These are phyloP conservation scores for Cyphellophora europaea DNA, from an alignment of 2,329 filamentous ascomycete genomes.

Conservation along the genomic window DNA sequence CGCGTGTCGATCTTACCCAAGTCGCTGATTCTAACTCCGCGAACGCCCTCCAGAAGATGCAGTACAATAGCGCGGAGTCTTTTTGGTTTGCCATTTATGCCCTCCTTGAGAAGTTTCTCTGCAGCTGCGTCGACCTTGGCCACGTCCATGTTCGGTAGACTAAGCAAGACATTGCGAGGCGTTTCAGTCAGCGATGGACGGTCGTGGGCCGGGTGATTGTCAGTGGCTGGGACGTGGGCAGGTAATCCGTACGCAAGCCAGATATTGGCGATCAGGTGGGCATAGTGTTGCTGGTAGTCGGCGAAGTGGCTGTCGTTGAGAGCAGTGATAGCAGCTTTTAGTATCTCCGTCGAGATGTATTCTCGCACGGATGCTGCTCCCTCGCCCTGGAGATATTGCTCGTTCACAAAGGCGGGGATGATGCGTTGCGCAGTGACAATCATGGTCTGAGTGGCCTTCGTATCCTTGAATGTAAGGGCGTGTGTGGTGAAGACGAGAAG, in stretches of 20 bases:
- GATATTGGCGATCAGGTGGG: conserved; percentile 76
- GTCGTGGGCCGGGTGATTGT: conserved; percentile 11
- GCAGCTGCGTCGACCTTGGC: conserved; percentile 58
- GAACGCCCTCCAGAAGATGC: conserved; percentile 73
- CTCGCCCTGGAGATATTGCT: conserved; percentile 24
- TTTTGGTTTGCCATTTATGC: conserved; percentile 49
- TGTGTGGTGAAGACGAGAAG: conserved; percentile 88
- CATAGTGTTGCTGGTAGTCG: conserved; percentile 87
- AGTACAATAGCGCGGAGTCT: conserved; percentile 74
- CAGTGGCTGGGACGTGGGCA: conserved; percentile 12
- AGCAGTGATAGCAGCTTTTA: conserved; percentile 81
- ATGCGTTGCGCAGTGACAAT: conserved; percentile 79
- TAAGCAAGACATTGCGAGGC: conserved; percentile 66
- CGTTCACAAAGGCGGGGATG: conserved; percentile 60
- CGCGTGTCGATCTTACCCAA: conserved; percentile 64
- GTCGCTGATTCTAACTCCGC: conserved; percentile 87
- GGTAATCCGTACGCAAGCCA: conserved; percentile 59
- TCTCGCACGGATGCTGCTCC: conserved; percentile 66
- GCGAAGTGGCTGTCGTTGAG: conserved; percentile 96
- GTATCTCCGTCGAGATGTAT: conserved; percentile 79
- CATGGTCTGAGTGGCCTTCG: conserved; percentile 76
- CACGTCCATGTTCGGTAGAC: conserved; percentile 65
- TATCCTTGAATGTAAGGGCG: conserved; percentile 80
- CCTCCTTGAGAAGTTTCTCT: conserved; percentile 48
- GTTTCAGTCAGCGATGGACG: conserved; percentile 50